Percentiles rank a stretch among this genome's conserved stretches.
Evolutionary conservation across 2,329 filamentous ascomycete genomes (phyloP).

Genomic region (Aspergillus proliferans): DNA sequence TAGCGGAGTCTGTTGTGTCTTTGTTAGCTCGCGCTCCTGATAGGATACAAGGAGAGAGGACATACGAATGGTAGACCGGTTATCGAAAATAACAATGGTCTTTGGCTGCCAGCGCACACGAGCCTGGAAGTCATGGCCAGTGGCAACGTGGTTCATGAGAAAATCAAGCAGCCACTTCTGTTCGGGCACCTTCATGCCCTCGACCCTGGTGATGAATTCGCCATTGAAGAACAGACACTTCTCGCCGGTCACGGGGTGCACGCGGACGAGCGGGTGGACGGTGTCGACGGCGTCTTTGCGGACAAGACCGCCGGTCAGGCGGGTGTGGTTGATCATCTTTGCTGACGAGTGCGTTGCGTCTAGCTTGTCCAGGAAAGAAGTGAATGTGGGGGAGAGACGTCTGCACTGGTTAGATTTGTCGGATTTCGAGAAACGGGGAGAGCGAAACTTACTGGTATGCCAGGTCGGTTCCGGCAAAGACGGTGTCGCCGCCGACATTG

Average conservation of each 20-base stretch:
- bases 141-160: constrained; percentile 43
- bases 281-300: constrained; percentile 41
- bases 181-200: constrained; percentile 45
- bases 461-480: constrained; percentile 41
- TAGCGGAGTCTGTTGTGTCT: constrained; percentile 39
- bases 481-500: constrained; percentile 45
- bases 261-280: constrained; percentile 41
- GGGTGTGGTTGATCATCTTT: constrained; percentile 41
- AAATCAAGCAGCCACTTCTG: constrained; percentile 42
- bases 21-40: constrained; percentile 8
- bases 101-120: constrained; percentile 45
- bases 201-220: constrained; percentile 44
- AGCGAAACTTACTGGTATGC: constrained; percentile 36
- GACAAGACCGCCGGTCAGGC: constrained; percentile 37
- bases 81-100: constrained; percentile 48
- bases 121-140: constrained; percentile 44
- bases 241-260: constrained; percentile 45
- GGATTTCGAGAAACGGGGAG: neutral
- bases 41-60: constrained; percentile 5
- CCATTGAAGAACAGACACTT: constrained; percentile 45
- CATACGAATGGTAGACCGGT: constrained; percentile 43
- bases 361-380: constrained; percentile 31
- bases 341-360: constrained; percentile 36
- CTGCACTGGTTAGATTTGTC: constrained; percentile 5
- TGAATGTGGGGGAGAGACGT: constrained; percentile 47